Evolutionary conservation across 164 flowering plant genomes (phyloP), one percentile per base, ranked within the genome.

Genomic region (Malania oleifera): DNA sequence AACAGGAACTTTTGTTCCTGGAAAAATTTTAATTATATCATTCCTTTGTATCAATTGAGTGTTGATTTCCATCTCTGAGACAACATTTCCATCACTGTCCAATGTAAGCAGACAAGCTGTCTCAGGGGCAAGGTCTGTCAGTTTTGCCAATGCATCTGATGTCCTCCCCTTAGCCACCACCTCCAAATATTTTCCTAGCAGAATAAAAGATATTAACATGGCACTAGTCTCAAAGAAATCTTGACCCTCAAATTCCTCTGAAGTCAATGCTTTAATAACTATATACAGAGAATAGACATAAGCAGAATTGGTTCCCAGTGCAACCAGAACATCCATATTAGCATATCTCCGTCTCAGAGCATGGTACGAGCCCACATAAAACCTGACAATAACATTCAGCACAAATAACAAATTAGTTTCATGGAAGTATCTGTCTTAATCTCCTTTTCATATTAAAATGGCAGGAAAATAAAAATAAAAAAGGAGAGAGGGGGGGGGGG

Each of bases 291-390:
- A 92, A 61, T 92, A 89, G 59, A 89, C 83, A 66, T 89, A 92
- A 59, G 98, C 98, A 67, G 93, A 90, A 82, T 92, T 92, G 20
- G 98, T 92, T 57, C 98, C 98, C 65, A 92, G 65, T n/a, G 98
- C 90, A 61, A 92, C 91, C 59, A 92, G 77, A 63, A 92, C 96
- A 73, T 92, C 98, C 98, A 92, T 92, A 61, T 89, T 92, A 23
- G 96, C 86, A 61, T 90, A 82, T 62, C 67, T 80, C 46, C 88
- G 75, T 61, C 75, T 75, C 78, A 92, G 60, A 11, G 97, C 91
- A 75, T 89, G 82, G 67, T 84, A 92, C 15, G 96, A 71, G 63
- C 98, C 97, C 44, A 75, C 61, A 66, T 92, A 92, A 65, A 92
- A 92, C 79, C 96, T 89, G 77, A 66, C 19, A 72, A 40, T 22